Base-by-base conservation (phyloP, 116 monocot genomes). In the Posidonia oceanica region DNA sequence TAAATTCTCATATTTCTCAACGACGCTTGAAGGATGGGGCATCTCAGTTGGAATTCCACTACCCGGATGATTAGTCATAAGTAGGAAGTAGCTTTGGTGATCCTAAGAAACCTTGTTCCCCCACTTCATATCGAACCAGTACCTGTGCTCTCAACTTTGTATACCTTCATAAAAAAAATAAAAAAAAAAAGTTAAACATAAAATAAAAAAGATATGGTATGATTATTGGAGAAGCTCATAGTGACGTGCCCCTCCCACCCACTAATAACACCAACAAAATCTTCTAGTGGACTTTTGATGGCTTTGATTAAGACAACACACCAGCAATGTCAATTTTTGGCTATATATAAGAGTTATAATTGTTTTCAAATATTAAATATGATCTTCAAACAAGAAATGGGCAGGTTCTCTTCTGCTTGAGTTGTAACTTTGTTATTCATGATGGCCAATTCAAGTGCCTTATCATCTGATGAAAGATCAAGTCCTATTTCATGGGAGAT, bases 191-290 rank as follows among this genome's bases (percentile, higher is more conserved):
- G 21, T 2, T 7, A 48, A 12, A 12, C 11, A 18, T 17, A 17
- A n/a, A n/a, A 41, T 13, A 40, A 39, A 64, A n/a, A 17, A 4
- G 37, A 4, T 6, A n/a, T 40, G 38, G 11, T 14, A 38, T 64
- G 41, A n/a, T 40, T 15, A 11, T n/a, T 40, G 64, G 14, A 61
- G 48, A 48, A 58, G 58, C 58, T 58, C 64, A 40, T 3, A 40
- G 39, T 64, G 64, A 39, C 40, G 64, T 41, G 64, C 17, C 14
- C 64, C 40, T 64, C 40, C 64, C 41, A 64, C 37, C 38, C 64
- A 64, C 37, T 36, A 38, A 4, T 4, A 36, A 5, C 63, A 39
- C 17, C 2, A 6, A 38, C 36, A 41, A 15, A 15, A 38, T 64
- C 3, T 16, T 7, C 7, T 40, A 18, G 40, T 64, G 64, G 16